A percentile compares a stretch with the other conserved stretches of the same genome.
These are phyloP conservation scores for Iberis amara DNA, from an alignment of 441 rosid genomes.

Conservation along the genomic window DNA sequence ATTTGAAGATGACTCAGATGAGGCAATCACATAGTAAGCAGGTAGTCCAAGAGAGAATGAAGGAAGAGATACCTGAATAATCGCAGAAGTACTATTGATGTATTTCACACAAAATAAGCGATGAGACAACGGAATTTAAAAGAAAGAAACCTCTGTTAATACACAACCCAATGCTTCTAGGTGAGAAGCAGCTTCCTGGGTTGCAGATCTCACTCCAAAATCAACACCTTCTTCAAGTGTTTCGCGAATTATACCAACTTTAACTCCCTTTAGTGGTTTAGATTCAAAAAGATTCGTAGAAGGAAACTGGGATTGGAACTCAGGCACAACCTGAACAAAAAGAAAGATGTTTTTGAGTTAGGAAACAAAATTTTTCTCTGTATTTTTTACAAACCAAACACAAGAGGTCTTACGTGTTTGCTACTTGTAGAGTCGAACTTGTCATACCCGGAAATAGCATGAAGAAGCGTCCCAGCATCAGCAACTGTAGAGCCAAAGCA, in stretches of 20 bases:
- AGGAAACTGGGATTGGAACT: constrained; percentile 48
- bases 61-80: constrained; percentile 70
- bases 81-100: not conserved
- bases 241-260: constrained; percentile 71
- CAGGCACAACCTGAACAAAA: constrained; percentile 64
- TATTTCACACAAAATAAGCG: not conserved
- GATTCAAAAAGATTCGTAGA: constrained; percentile 43
- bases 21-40: constrained; percentile 85
- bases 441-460: constrained; percentile 80
- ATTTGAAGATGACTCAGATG: constrained; percentile 90
- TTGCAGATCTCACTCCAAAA: constrained; percentile 59
- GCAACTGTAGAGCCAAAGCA: constrained; percentile 84
- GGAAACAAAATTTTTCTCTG: not conserved
- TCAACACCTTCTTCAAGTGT: constrained; percentile 78
- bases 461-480: constrained; percentile 82
- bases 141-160: constrained; percentile 53
- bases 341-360: not conserved
- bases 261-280: constrained; percentile 67
- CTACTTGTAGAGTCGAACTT: constrained; percentile 79
- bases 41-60: constrained; percentile 91
- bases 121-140: not conserved
- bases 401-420: constrained; percentile 41
- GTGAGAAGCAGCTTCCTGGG: constrained; percentile 67
- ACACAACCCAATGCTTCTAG: constrained; percentile 78
- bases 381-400: not conserved